Conservation (phyloP, 2,329 filamentous ascomycete genomes). For the Fusarium burgessii region DNA sequence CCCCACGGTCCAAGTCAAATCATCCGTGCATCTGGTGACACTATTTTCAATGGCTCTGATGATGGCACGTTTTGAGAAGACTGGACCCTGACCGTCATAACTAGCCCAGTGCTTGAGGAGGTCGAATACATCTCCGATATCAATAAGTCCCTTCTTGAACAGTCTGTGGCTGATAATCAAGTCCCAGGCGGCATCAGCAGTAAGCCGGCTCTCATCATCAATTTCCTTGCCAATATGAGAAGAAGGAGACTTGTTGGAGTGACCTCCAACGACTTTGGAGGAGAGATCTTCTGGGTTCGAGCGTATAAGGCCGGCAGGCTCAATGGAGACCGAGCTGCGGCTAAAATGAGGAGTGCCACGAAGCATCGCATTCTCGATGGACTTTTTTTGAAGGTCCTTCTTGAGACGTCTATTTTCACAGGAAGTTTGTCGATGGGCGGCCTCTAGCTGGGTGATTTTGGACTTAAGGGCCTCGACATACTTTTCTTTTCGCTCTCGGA, state of each 20-base stretch:
- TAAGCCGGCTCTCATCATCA: background rate
- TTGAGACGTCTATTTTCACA: background rate
- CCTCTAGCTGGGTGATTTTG: background rate
- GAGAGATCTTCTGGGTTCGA: background rate
- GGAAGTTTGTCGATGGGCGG: background rate
- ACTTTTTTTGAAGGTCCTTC: background rate
- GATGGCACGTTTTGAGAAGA: background rate
- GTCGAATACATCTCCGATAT: background rate
- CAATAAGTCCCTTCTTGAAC: background rate
- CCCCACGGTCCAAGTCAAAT: background rate
- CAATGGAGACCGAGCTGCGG: background rate
- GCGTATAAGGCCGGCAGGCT: background rate
- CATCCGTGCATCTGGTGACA: background rate
- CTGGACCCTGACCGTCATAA: background rate
- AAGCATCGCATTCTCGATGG: background rate
- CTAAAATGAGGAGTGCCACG: background rate
- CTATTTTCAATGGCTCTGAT: background rate
- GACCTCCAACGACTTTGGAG: background rate
- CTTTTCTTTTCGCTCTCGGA: conserved; percentile 1
- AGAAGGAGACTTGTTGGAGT: background rate
- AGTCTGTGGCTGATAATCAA: background rate
- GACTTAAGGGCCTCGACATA: background rate
- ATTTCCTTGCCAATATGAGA: background rate
- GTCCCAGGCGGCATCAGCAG: background rate
- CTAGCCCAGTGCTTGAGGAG: background rate